Conservation (phyloP, 2,329 filamentous ascomycete genomes). For the Exophiala oligosperma region DNA sequence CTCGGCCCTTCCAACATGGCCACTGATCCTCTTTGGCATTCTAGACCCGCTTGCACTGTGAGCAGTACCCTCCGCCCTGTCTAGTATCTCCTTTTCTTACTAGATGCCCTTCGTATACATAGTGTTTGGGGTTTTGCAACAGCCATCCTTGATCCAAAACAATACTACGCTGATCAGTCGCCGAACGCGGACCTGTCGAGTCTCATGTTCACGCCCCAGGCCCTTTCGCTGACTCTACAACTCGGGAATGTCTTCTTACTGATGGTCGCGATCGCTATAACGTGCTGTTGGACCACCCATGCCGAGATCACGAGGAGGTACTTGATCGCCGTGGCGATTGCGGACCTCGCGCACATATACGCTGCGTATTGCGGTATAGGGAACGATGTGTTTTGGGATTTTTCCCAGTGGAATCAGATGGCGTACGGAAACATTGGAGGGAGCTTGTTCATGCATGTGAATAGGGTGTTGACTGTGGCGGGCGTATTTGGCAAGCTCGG, state of each 20-base stretch:
- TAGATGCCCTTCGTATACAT: background rate
- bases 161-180: constrained; percentile 66
- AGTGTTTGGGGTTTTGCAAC: constrained; percentile 59
- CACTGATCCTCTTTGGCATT: constrained; percentile 66
- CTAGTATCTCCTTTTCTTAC: background rate
- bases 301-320: constrained; percentile 66
- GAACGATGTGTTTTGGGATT: constrained; percentile 52
- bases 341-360: constrained; percentile 67
- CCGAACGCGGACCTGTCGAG: constrained; percentile 40
- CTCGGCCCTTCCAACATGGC: constrained; percentile 61
- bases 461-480: constrained; percentile 58
- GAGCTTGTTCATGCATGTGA: constrained; percentile 60
- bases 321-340: constrained; percentile 62
- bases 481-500: constrained; percentile 57
- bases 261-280: constrained; percentile 62
- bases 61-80: constrained; percentile 28
- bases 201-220: constrained; percentile 40
- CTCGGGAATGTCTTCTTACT: constrained; percentile 70
- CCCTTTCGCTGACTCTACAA: constrained; percentile 63
- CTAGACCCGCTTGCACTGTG: constrained; percentile 70
- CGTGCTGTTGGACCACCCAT: constrained; percentile 66
- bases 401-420: constrained; percentile 65
- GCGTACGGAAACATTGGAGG: constrained; percentile 72
- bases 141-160: constrained; percentile 57
- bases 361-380: constrained; percentile 63